These are phyloP conservation scores for Aphanomyces stellatus DNA, from an alignment of 352 stramenopile species.

Conservation along the genomic window DNA sequence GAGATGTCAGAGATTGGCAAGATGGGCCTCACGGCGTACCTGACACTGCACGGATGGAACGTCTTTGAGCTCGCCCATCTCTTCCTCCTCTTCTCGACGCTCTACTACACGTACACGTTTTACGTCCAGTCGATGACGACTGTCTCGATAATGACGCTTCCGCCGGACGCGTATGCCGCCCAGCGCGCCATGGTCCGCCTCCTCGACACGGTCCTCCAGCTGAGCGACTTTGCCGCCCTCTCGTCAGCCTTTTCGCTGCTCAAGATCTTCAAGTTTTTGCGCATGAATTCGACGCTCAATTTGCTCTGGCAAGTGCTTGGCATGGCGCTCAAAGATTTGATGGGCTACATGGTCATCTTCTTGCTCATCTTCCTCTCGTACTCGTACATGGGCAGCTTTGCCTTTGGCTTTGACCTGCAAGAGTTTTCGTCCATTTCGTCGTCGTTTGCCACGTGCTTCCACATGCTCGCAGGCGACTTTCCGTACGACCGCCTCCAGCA, in stretches of 20 bases:
- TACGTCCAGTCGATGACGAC: constrained; percentile 20
- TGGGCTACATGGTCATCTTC: constrained; percentile 86
- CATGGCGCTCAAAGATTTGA: constrained; percentile 76
- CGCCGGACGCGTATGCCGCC: constrained; percentile 46
- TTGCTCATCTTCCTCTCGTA: constrained; percentile 83
- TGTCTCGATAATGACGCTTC: constrained; percentile 20
- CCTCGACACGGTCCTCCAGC: constrained; percentile 54
- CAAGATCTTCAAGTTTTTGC: constrained; percentile 85
- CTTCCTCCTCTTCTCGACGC: constrained; percentile 42
- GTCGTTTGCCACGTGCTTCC: constrained; percentile 78
- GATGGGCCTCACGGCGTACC: constrained; percentile 63
- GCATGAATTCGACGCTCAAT: constrained; percentile 85
- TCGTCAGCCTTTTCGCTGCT: constrained; percentile 70
- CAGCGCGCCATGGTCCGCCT: constrained; percentile 55
- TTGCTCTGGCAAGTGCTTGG: constrained; percentile 75
- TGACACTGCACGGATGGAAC: constrained; percentile 84
- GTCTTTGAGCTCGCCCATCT: constrained; percentile 78
- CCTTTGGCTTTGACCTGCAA: constrained; percentile 72
- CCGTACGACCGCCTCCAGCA: constrained; percentile 67
- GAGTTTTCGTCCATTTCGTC: constrained; percentile 78
- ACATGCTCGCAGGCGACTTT: constrained; percentile 80
- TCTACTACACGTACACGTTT: constrained; percentile 55
- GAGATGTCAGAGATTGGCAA: constrained; percentile 69
- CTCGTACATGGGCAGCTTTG: constrained; percentile 75
- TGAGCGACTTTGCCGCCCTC: constrained; percentile 67